Evolutionary conservation across 441 rosid genomes (phyloP), one percentile per base, ranked within the genome.

Genomic region (Mallotus repandus): DNA sequence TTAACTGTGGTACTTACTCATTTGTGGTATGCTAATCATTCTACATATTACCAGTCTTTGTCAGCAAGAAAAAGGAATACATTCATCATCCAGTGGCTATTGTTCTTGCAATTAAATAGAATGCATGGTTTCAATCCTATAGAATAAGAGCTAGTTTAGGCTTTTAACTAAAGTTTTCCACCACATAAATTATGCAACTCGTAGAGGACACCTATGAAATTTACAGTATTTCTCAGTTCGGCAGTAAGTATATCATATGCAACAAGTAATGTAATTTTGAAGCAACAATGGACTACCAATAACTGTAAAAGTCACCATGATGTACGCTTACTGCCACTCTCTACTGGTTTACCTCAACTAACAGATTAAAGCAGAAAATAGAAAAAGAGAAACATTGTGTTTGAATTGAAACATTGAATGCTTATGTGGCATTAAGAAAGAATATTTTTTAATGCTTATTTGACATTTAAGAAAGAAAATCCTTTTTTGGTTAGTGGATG

Each of bases 251-350:
- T 38, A 41, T 19, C 13, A 21, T 41, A 12, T 19, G 50, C 19
- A 19, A 14, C n/a, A 65, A 66, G 14, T 57, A 22, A 38, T 45
- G 45, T 68, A 52, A 52, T 19, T 21, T 58, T 68, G 71, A 52
- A 59, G 64, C 22, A 56, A 45, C 55, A 22, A 4, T 11, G 2
- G 16, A 4, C 12, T 21, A 43, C 1, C 14, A 14, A 21, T 43
- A 43, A 15, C 9, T 12, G 32, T 41, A 41, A 0, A 49, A 25
- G 14, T 66, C 22, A 19, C 13, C 32, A 55, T 69, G 72, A 56
- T 25, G 14, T 13, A 45, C 6, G 4, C 59, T 12, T 2, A 7
- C 62, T 25, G 6, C 38, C 55, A 4, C 32, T 12, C 11, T 29
- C 19, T 16, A 12, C 11, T n/a, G 56, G 55, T 50, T 4, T 50